Conservation (phyloP, 352 stramenopile species). For the Pythium folliculosum region DNA sequence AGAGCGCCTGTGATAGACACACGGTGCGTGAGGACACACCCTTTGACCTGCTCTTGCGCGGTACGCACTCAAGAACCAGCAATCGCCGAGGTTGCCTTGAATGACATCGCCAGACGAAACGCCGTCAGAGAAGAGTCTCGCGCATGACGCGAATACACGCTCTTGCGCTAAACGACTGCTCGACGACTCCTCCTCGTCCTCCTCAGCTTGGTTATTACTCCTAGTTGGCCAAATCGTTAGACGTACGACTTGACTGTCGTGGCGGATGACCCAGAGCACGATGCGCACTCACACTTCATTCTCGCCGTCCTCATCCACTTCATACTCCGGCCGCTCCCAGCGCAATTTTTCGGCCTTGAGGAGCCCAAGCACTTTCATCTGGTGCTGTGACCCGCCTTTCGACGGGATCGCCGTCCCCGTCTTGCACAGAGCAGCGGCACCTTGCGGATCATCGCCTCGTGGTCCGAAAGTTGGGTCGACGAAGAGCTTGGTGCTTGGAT, state of each 20-base stretch:
- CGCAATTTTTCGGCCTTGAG: constrained; percentile 76
- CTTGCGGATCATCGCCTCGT: constrained; percentile 47
- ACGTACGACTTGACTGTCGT: not conserved
- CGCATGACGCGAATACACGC: constrained; percentile 58
- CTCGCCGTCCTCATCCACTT: constrained; percentile 32
- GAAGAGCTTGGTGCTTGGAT: constrained; percentile 59
- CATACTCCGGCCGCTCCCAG: constrained; percentile 78
- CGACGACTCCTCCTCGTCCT: constrained; percentile 33
- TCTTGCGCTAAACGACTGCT: constrained; percentile 30
- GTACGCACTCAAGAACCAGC: constrained; percentile 89
- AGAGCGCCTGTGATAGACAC: constrained; percentile 58
- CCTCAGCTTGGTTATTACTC: constrained; percentile 33
- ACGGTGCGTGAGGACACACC: not conserved
- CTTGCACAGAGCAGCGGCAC: constrained; percentile 71
- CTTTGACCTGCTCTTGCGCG: not conserved
- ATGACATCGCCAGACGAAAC: constrained; percentile 84
- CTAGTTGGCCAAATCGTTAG: not conserved
- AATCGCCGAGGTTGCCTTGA: constrained; percentile 90
- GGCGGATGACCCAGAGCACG: not conserved
- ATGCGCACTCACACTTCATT: constrained; percentile 20
- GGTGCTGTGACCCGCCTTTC: constrained; percentile 74
- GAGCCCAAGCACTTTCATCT: constrained; percentile 69
- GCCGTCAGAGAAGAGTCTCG: constrained; percentile 76
- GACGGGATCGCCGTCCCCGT: constrained; percentile 46
- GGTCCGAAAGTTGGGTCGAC: constrained; percentile 85